Evolutionary conservation across 257 asterid species (phyloP), one percentile per base, ranked within the genome.

Genomic region (Solanum sejunctum): DNA sequence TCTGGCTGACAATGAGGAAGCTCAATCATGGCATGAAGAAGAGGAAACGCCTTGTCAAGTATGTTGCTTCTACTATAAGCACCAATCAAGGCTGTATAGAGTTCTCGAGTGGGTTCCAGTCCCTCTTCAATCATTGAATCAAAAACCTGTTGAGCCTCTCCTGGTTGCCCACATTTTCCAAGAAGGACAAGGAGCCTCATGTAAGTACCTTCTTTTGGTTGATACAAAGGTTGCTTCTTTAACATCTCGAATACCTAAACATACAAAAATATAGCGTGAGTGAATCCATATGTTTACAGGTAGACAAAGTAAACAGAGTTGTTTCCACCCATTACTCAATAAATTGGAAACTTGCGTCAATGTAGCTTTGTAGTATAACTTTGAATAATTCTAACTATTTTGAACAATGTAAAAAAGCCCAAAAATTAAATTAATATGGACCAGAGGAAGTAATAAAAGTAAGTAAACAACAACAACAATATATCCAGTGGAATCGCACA

Each of bases 141-240:
- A 63, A 96, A 95, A 47, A 96, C 94, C 54, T 88, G 91, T 49
- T 88, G 93, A 70, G 98, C 98, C 84, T 88, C 95, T 10, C 92
- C 92, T 9, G 98, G 97, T 79, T 96, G 96, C 60, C 97, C 98
- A 64, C 90, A 89, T 89, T 88, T 93, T 47, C 98, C 98, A 8
- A 96, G 97, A 87, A 96, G 99, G 84, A 93, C 97, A 20, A 95
- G 89, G 77, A 96, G 93, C 91, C 87, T 93, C 97, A 96, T 91
- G 84, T 93, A 93, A n/a, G 98, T 92, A 61, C 97, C 97, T 87
- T 94, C 98, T 86, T 93, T 96, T 8, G 98, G 98, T 41, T 88
- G 92, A 89, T 94, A 96, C 88, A 94, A 96, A 15, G 94, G 90
- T 83, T 95, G 99, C 81, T 81, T 84, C 91, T 84, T 95, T 36